Evolutionary conservation across 2,329 filamentous ascomycete genomes (phyloP).

Genomic region (Graphiopsis chlorocephala): DNA sequence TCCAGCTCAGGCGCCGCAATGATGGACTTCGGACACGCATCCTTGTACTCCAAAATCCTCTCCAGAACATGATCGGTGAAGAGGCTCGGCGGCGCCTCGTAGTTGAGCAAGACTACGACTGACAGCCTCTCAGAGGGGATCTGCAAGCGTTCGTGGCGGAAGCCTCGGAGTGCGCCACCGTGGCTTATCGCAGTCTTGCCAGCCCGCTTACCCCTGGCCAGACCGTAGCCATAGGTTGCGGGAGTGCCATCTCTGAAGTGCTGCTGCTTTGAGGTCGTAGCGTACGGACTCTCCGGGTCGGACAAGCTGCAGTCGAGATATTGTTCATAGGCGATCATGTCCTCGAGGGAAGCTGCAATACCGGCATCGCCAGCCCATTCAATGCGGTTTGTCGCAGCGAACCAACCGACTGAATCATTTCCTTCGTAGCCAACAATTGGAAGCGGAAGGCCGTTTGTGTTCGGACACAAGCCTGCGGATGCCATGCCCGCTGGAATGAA

Average conservation of each 20-base stretch:
- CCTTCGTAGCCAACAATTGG: slow-evolving; percentile 47
- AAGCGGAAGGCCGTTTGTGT: slow-evolving; percentile 38
- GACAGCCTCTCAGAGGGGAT: slow-evolving; percentile 37
- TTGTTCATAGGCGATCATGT: slow-evolving; percentile 48
- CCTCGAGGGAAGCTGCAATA: slow-evolving; percentile 43
- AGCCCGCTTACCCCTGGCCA: slow-evolving; percentile 30
- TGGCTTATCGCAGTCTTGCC: slow-evolving; percentile 37
- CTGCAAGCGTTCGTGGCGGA: slow-evolving; percentile 38
- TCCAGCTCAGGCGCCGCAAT: slow-evolving; percentile 29
- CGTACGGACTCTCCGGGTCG: slow-evolving; percentile 38
- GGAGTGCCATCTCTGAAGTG: slow-evolving; percentile 36
- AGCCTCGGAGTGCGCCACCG: slow-evolving; percentile 44
- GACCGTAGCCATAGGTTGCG: slow-evolving; percentile 40
- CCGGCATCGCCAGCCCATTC: slow-evolving; percentile 50
- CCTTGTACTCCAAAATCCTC: slow-evolving; percentile 29
- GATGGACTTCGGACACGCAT: slow-evolving; percentile 17
- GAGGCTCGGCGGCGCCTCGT: slow-evolving; percentile 33
- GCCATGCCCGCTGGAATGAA: slow-evolving; percentile 44
- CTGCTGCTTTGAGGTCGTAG: slow-evolving; percentile 28
- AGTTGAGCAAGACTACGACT: slow-evolving; percentile 43
- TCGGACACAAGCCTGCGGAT: slow-evolving; percentile 39
- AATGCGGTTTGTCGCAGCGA: slow-evolving; percentile 40
- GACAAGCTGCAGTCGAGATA: slow-evolving; percentile 36
- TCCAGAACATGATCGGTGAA: slow-evolving; percentile 35
- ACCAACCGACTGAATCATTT: slow-evolving; percentile 37